A percentile compares a stretch with the other conserved stretches of the same genome.
Evolutionary conservation across 257 asterid genomes (phyloP).

Genomic region (Plantago ovata): DNA sequence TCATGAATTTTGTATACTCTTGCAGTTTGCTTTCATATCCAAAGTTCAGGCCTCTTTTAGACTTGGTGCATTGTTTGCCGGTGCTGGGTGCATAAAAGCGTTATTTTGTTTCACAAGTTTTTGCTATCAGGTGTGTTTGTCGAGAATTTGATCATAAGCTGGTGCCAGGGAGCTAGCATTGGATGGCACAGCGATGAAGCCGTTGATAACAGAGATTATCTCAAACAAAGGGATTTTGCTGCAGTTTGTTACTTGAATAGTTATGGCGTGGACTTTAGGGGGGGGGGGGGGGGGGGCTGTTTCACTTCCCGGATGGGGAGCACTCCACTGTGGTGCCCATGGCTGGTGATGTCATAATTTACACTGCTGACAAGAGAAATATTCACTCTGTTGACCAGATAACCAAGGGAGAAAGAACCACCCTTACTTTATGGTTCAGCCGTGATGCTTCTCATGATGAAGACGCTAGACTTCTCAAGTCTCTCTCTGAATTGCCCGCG

Average conservation of each 20-base stretch:
- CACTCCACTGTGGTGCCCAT: conserved; percentile 64
- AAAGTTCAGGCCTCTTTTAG: too few relatives aligned
- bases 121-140: too few relatives aligned
- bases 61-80: too few relatives aligned
- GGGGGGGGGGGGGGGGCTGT: conserved; percentile 79
- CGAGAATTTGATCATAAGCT: conserved; percentile 41
- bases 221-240: conserved; percentile 83
- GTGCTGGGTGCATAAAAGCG: too few relatives aligned
- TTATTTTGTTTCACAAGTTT: too few relatives aligned
- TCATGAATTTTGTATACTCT: too few relatives aligned
- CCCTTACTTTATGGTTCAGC: conserved; percentile 92
- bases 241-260: conserved; percentile 85
- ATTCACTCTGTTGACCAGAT: conserved; percentile 82
- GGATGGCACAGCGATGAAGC: conserved; percentile 99
- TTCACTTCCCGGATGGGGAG: conserved; percentile 89
- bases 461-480: conserved; percentile 60
- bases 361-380: conserved; percentile 76
- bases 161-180: conserved; percentile 90
- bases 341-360: conserved; percentile 86
- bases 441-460: conserved; percentile 77
- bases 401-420: conserved; percentile 75
- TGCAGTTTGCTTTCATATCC: too few relatives aligned
- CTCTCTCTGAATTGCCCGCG: conserved; percentile 41
- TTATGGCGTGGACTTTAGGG: conserved; percentile 56
- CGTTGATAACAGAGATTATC: conserved; percentile 87